Base-by-base conservation (phyloP, 225 moss, liverwort and hornwort genomes). In the Bryum argenteum region DNA sequence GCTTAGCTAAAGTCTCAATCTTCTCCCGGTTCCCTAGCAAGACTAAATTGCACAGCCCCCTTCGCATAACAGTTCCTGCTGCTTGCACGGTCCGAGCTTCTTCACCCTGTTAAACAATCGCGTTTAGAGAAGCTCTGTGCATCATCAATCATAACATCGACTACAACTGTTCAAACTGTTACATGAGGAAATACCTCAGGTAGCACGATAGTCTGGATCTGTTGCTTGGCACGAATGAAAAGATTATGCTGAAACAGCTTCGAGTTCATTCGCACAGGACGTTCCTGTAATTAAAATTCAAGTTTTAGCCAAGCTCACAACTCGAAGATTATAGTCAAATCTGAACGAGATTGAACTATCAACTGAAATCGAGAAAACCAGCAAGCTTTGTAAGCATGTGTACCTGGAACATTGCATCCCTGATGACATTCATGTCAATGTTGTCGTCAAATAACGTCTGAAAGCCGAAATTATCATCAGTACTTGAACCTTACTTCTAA, bases 241-340 rank as follows among this genome's bases (percentile, higher is more conserved):
- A 96, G 89, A 68, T 90, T 96, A 79, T 96, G 89, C 64, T 91
- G 86, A 69, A 96, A 96, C 16, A 95, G 78, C 79, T 93, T 96
- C 28, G 96, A 91, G 45, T 88, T 93, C 96, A 96, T 93, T 70
- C 88, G 85, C 21, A 96, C 76, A 42, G 91, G 88, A 48, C 91
- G 89, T 77, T 96, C 87, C 96, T 96, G 87, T 54, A 18, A 76
- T 16, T 9, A 37, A 37, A 24, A 69, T 20, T 24, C 2, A 20
- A 43, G 15, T 21, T 10, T 65, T 11, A 79, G 9, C 63, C 63
- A 33, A 50, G 43, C 15, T 23, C 17, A 37, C 17, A 28, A 39
- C 33, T 33, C 33, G 4, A 33, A 33, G 33, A 33, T 4, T 33
- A 33, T 33, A 5, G 33, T 33, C 33, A 33, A 33, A 33, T 2